Base-by-base conservation (phyloP, 2,329 filamentous ascomycete species). In the Neonectria ditissima region DNA sequence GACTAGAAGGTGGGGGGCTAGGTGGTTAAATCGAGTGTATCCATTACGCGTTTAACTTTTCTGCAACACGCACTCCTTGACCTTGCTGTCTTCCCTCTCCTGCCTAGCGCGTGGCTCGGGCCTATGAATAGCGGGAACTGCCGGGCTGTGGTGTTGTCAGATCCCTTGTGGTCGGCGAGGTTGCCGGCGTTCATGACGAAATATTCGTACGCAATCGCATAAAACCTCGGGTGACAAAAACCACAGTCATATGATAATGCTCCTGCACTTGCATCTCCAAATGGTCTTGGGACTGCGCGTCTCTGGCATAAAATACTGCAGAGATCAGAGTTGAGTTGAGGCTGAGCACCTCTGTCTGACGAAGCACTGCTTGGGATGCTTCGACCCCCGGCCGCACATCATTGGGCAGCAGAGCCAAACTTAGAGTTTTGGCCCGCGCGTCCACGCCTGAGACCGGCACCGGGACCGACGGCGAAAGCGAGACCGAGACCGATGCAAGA, bases 381-480 rank as follows among this genome's bases (percentile, higher is more conserved):
- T 18, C 16, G 32, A 5, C 16, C 37, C n/a, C 8, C 9, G 5
- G 6, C n/a, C 37, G 26, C 50, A 14, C 30, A 45, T 48, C n/a
- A 44, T 47, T 28, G 50, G n/a, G 18, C 16, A 44, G n/a, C 16
- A n/a, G 20, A 43, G n/a, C 30, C 30, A 13, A 26, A 9, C 30
- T 14, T 7, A 7, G 24, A 28, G 44, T 22, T 3, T 20, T 32
- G 26, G 14, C 10, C n/a, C 26, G 20, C 28, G 24, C 24, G 26
- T 30, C 5, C 5, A 24, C 20, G 9, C 1, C 32, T 16, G 1
- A 14, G 13, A 54, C 32, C 50, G 50, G 50, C 24, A 50, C n/a
- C 52, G 43, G 43, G 34, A 63, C 39, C 63, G 63, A 63, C 34
- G 50, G 11, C 63, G 55, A 62, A 32, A 63, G 20, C 60, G 63